Base-by-base conservation (phyloP, 352 stramenopile genomes). In the Pythium myriotylum region DNA sequence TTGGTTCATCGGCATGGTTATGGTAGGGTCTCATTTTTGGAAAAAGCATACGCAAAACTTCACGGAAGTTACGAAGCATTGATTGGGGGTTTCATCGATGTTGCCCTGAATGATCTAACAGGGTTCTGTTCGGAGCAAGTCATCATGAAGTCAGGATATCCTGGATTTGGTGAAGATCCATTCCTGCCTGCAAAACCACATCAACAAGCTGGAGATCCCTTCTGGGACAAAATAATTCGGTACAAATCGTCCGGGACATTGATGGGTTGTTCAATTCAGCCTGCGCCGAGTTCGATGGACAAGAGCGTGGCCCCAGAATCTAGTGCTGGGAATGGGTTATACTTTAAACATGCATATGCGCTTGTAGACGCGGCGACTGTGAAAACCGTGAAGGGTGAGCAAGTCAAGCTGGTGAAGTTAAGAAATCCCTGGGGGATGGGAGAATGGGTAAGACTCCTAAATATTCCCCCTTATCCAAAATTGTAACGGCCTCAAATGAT, bases 31-130 rank as follows among this genome's bases (percentile, higher is more conserved):
- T 74, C 86, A 1, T 46, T 97, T 9, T 51, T 97, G 0, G 91
- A 97, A 60, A 98, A 98, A 51, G 92, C 91, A 2, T 98, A 97
- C 54, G 92, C 92, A 5, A 98, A 98, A 63, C 73, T 98, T 2
- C 81, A 97, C 52, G 88, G 88, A 16, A 92, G 76, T 53, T 98
- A 97, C 50, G 89, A 96, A 51, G 61, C 79, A 0, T 66, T 97
- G 8, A 96, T 96, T 47, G 91, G 92, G 27, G 92, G 92, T 14
- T 97, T 95, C 40, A 76, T 97, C 8, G 89, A 97, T 55, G 88
- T 93, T 3, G 92, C 82, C 3, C 57, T 98, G 10, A 91, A 92
- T 33, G 92, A 97, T 52, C 61, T 98, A 10, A 97, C 92, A 20
- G 91, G 91, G 0, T 88, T 96, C 77, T 92, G 81, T 59, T 88